Percentiles rank a stretch among this genome's conserved stretches.
Evolutionary conservation across 2,329 filamentous ascomycete genomes (phyloP).

Genomic region (Pseudogymnoascus sp.): DNA sequence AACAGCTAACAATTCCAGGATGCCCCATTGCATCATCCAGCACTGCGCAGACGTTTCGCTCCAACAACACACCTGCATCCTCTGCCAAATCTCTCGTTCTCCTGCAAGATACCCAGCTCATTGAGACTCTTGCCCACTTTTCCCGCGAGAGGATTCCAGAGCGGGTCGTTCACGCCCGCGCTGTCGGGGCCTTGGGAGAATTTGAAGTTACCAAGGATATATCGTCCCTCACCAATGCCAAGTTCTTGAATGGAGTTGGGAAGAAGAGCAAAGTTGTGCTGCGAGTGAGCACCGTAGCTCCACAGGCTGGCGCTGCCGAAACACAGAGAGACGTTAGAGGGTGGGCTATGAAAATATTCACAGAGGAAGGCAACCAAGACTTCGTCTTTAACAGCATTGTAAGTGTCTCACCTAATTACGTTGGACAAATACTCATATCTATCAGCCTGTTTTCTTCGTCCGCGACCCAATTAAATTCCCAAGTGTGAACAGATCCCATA

Average conservation of each 20-base stretch:
- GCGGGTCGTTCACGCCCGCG: slow-evolving; percentile 43
- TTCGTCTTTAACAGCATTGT: slow-evolving; percentile 38
- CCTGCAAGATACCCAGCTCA: slow-evolving; percentile 45
- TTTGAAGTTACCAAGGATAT: slow-evolving; percentile 56
- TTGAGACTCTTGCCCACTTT: slow-evolving; percentile 51
- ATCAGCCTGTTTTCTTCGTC: slow-evolving; percentile 36
- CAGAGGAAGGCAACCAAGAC: slow-evolving; percentile 45
- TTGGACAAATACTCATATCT: neutral
- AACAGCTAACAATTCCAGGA: neutral
- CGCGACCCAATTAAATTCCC: slow-evolving; percentile 42
- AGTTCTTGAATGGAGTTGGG: slow-evolving; percentile 45
- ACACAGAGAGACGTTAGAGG: slow-evolving; percentile 42
- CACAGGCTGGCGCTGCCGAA: slow-evolving; percentile 40
- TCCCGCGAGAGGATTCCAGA: slow-evolving; percentile 53
- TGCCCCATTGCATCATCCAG: neutral
- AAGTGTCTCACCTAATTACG: neutral
- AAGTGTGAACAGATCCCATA: slow-evolving; percentile 37
- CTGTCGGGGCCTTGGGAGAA: slow-evolving; percentile 45
- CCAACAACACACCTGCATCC: neutral
- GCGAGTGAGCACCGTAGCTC: slow-evolving; percentile 40
- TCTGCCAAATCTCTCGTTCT: slow-evolving; percentile 33
- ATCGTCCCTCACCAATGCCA: slow-evolving; percentile 47
- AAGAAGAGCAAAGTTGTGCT: slow-evolving; percentile 45
- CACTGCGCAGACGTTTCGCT: neutral
- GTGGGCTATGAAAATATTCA: slow-evolving; percentile 45